Conservation (phyloP, 306 rosid genomes). For the Heteromeles arbutifolia region DNA sequence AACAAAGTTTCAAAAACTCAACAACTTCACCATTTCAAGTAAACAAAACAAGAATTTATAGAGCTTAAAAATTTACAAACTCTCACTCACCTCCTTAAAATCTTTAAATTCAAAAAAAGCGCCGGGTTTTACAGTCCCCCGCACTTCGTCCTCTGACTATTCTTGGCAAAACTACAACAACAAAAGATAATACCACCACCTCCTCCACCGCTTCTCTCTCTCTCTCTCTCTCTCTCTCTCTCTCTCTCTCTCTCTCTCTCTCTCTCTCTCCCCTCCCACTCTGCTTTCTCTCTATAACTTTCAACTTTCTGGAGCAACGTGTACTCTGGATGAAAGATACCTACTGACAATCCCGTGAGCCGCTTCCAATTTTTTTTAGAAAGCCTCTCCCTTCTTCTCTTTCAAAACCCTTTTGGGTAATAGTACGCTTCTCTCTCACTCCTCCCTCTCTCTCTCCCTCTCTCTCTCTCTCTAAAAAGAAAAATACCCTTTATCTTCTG, state of each 20-base stretch:
- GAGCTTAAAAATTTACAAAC: slow-evolving; percentile 9
- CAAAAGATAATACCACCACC: neutral
- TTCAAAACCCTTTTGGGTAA: slow-evolving; percentile 28
- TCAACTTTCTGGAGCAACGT: slow-evolving; percentile 67
- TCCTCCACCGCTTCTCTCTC: neutral
- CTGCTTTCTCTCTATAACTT: neutral
- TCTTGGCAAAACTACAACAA: neutral
- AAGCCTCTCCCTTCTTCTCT: neutral
- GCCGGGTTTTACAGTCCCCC: slow-evolving; percentile 26
- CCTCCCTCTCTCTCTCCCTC: neutral
- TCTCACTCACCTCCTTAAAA: slow-evolving; percentile 21
- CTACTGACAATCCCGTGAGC: slow-evolving; percentile 55
- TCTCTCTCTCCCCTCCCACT: neutral
- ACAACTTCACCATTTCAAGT: neutral
- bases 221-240: too few species aligned
- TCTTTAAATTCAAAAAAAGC: slow-evolving; percentile 53
- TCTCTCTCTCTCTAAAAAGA: neutral
- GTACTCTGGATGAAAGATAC: slow-evolving; percentile 55
- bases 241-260: too few species aligned
- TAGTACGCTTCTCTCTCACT: neutral
- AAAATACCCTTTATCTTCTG: slow-evolving; percentile 9
- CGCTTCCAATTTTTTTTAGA: slow-evolving; percentile 3
- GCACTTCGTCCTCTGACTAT: slow-evolving; percentile 17
- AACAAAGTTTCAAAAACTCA: slow-evolving; percentile 20
- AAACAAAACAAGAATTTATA: slow-evolving; percentile 50